Evolutionary conservation across 2,329 filamentous ascomycete genomes (phyloP), one percentile per base, ranked within the genome.

Genomic region (Aspergillus sp.): DNA sequence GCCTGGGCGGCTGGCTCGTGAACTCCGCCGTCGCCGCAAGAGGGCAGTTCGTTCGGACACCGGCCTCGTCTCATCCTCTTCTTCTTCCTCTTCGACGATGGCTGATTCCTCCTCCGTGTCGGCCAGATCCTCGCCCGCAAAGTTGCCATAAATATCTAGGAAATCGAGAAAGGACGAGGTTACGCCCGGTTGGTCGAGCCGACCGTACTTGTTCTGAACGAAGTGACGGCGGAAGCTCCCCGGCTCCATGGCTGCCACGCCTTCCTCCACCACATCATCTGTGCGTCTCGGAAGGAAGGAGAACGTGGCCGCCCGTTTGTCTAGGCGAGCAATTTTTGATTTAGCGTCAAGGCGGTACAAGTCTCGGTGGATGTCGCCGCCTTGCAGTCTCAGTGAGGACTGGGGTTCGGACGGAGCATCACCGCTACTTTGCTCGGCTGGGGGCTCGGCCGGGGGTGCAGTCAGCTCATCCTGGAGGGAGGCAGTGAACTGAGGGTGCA

Each of bases 311-410:
- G 90, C 81, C 63, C 90, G 84, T 68, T 85, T 78, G 65, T 77
- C 80, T 72, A 75, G 77, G 68, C 69, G 83, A 73, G 73, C 77
- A 41, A 62, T 66, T 38, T 69, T 69, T 5, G 68, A 65, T 41
- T 86, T 81, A 15, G 87, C 86, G 62, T 88, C 86, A 67, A 91
- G 87, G 71, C 86, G 89, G 82, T 90, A 93, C 36, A 93, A 83
- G 68, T 91, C 88, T 36, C 90, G 87, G 71, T 92, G 90, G 21
- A 93, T 88, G 68, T 93, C 90, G 42, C 90, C 90, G 54, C 90
- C 90, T 70, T 90, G 89, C 3, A 92, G 81, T 60, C 81, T 85
- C 56, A 92, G 78, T 0, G 90, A 92, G 1, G 89, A 91, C 61
- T 88, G 85, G 48, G 76, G 68, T 8, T 65, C 66, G 1, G 61